A percentile compares a stretch with the other conserved stretches of the same genome.
These are phyloP conservation scores for Penicillium fuscoglaucum DNA, from an alignment of 2,329 filamentous ascomycete species.

Conservation along the genomic window DNA sequence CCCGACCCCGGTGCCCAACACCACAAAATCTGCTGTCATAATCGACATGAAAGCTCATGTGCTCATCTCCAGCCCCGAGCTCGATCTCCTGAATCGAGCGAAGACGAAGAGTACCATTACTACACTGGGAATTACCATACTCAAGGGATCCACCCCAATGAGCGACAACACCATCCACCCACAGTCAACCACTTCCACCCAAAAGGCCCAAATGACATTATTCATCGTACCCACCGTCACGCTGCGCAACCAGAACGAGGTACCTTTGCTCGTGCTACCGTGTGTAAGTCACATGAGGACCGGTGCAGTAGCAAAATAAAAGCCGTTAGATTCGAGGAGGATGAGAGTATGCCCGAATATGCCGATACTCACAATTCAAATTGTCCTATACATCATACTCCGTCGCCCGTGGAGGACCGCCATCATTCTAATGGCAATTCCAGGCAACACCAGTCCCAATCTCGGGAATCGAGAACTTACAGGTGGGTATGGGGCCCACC, in stretches of 20 bases:
- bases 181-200: not conserved
- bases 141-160: not conserved
- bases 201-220: not conserved
- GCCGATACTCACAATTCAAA: not conserved
- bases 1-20: not conserved
- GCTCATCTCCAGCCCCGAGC: not conserved
- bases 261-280: not conserved
- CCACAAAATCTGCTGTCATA: not conserved
- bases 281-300: not conserved
- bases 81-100: not conserved
- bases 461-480: not conserved
- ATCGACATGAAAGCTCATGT: not conserved
- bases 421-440: no score
- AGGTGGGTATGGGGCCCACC: slow-evolving; percentile 7
- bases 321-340: slow-evolving; percentile 1
- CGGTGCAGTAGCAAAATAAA: not conserved
- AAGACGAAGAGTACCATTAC: not conserved
- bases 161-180: not conserved
- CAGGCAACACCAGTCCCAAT: not conserved
- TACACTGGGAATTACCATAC: not conserved
- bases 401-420: not conserved
- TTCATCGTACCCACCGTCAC: not conserved
- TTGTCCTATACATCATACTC: not conserved
- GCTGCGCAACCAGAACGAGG: not conserved
- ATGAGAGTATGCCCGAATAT: not conserved